phyloP scores from a whole-genome alignment of 1,284 basidiomycete genomes.

The Ustilago cynodontis region DNA sequence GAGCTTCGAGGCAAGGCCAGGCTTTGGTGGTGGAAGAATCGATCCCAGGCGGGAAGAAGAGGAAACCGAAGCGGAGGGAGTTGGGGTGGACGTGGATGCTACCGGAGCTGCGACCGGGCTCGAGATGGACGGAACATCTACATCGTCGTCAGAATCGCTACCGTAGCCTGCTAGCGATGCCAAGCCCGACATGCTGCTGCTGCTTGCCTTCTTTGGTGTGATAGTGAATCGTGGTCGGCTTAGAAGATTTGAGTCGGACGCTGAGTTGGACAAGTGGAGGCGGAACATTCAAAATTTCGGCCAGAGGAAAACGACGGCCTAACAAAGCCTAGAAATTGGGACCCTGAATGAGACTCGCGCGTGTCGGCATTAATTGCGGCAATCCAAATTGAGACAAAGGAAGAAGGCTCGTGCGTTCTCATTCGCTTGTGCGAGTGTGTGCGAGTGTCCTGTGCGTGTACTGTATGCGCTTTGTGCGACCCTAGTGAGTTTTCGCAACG shows the following conservation, averaged over 20 bases:
- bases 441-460: neutral
- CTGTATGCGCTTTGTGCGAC: neutral
- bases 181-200: conserved; percentile 28
- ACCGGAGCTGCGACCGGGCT: neutral
- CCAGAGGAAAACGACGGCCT: neutral
- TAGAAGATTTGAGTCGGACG: neutral
- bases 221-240: conserved; percentile 5
- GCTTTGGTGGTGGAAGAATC: conserved; percentile 30
- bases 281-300: neutral
- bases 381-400: conserved; percentile 18
- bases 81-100: conserved; percentile 3
- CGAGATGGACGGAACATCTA: neutral
- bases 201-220: neutral
- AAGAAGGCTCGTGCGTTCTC: conserved; percentile 16
- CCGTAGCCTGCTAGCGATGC: conserved; percentile 41
- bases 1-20: conserved; percentile 24
- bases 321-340: neutral
- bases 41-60: conserved; percentile 22
- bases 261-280: conserved; percentile 6
- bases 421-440: neutral
- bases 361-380: conserved; percentile 23
- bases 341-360: neutral
- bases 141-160: conserved; percentile 39
- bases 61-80: neutral
- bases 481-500: too few relatives aligned